Conservation (phyloP, 306 rosid genomes). For the Gillenia trifoliata region DNA sequence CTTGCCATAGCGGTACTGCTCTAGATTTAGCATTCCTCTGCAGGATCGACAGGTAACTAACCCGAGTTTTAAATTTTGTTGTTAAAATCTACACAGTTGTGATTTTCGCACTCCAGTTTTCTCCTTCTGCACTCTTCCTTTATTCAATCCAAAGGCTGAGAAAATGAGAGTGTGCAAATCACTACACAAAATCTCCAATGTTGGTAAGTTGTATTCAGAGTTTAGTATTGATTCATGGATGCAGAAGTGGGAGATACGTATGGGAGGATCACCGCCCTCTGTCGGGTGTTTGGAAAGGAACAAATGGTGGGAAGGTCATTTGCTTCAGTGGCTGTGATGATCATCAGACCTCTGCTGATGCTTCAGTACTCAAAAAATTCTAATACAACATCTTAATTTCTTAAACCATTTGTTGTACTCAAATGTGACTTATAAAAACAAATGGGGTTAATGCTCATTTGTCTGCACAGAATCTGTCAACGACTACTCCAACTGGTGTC, state of each 20-base stretch:
- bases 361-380: constrained; percentile 11
- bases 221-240: background rate
- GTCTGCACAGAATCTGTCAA: constrained; percentile 26
- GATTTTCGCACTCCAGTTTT: too few species aligned
- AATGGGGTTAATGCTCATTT: background rate
- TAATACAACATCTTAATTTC: background rate
- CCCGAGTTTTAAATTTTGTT: background rate
- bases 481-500: constrained; percentile 32
- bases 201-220: too few species aligned
- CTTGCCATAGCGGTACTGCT: constrained; percentile 51
- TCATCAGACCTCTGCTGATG: constrained; percentile 42
- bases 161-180: too few species aligned
- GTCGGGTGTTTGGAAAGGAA: constrained; percentile 42
- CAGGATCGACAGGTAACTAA: constrained; percentile 27
- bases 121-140: too few species aligned
- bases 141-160: background rate
- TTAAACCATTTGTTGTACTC: too few species aligned
- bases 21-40: constrained; percentile 42
- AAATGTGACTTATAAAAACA: background rate
- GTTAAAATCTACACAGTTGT: too few species aligned
- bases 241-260: constrained; percentile 29
- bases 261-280: constrained; percentile 55
- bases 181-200: too few species aligned
- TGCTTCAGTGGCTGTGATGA: constrained; percentile 52
- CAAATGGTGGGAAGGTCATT: constrained; percentile 42